These are phyloP conservation scores for Lolium perenne DNA, from an alignment of 176 grass and related monocot species.

Conservation along the genomic window DNA sequence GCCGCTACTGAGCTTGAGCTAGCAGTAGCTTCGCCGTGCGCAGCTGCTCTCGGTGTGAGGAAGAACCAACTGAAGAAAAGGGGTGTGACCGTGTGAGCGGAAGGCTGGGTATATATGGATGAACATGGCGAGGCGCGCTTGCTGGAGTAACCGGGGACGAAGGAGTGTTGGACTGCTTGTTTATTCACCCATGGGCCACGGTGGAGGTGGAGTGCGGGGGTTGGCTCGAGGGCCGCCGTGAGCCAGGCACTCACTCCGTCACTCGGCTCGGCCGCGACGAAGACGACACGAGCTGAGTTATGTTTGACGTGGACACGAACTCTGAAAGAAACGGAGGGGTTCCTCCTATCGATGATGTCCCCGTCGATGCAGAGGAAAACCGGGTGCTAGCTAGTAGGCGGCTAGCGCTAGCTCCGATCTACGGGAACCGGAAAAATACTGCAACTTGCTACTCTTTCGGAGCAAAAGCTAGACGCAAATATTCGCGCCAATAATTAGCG, in stretches of 20 bases:
- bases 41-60: background rate
- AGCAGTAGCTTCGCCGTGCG: too few species aligned
- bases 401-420: background rate
- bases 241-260: background rate
- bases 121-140: background rate
- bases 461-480: background rate
- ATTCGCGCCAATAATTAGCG: background rate
- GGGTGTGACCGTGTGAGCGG: background rate
- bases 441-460: background rate
- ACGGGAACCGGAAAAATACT: background rate
- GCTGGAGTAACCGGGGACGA: too few species aligned
- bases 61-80: background rate
- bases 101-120: conserved; percentile 28
- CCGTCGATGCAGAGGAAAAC: background rate
- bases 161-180: background rate
- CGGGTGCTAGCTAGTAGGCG: background rate
- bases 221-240: conserved; percentile 1
- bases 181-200: background rate
- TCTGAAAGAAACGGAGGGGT: background rate
- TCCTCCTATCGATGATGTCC: background rate
- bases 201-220: background rate
- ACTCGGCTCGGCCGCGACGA: background rate
- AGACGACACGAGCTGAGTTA: background rate
- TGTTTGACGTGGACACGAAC: background rate
- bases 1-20: too few species aligned